Conservation (phyloP, 106 monocot genomes). For the Chionographis japonica region DNA sequence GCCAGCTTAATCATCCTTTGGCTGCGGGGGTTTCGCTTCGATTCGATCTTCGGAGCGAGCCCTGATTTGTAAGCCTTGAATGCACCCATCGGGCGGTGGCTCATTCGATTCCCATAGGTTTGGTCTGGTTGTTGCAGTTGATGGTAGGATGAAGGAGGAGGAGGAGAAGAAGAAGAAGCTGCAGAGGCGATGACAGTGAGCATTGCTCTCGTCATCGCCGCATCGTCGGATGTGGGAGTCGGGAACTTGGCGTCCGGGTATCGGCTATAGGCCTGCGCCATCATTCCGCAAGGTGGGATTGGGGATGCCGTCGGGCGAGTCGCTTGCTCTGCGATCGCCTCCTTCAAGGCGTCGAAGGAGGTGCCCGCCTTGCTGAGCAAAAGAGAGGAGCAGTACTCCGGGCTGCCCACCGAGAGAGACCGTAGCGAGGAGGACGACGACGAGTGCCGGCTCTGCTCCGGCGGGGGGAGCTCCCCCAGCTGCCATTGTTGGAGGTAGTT, state of each 20-base stretch:
- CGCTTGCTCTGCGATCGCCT: neutral
- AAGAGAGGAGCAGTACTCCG: conserved; percentile 43
- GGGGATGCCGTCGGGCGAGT: neutral
- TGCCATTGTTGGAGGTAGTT: conserved; percentile 25
- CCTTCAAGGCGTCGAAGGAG: neutral
- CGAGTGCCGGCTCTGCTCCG: conserved; percentile 18
- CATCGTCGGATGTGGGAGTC: conserved; percentile 43
- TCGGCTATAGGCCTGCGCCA: conserved; percentile 6
- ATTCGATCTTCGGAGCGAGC: neutral
- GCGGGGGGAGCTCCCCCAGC: neutral
- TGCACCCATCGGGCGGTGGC: conserved; percentile 6
- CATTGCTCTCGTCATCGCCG: conserved; percentile 54
- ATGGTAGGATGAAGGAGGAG: neutral
- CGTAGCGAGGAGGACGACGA: conserved; percentile 65
- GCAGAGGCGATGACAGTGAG: conserved; percentile 56
- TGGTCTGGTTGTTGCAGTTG: neutral
- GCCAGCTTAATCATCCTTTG: conserved; percentile 63
- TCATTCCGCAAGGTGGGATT: neutral
- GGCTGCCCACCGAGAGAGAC: conserved; percentile 51
- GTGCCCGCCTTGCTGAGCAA: conserved; percentile 5
- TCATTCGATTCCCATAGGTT: too few species aligned
- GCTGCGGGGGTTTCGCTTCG: neutral
- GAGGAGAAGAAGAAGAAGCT: conserved; percentile 11
- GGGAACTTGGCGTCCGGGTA: too few species aligned
- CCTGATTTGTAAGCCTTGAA: conserved; percentile 47